Percentiles rank a stretch among this genome's conserved stretches.
These are phyloP conservation scores for Fusarium chlamydosporum DNA, from an alignment of 2,329 filamentous ascomycete species.

Conservation along the genomic window DNA sequence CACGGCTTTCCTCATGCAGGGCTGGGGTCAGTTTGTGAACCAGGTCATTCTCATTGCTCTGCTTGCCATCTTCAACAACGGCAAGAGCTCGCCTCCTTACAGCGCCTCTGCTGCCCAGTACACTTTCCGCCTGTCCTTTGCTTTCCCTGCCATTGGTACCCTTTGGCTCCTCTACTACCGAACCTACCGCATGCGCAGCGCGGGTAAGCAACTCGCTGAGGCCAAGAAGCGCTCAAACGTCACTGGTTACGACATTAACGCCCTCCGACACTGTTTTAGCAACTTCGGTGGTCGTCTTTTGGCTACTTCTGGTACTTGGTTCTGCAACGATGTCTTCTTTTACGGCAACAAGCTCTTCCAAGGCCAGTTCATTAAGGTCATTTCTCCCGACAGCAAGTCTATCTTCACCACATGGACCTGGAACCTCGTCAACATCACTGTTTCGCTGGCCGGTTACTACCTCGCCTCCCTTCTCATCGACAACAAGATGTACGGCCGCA, in stretches of 20 bases:
- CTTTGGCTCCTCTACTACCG: constrained; percentile 97
- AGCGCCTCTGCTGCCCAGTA: constrained; percentile 83
- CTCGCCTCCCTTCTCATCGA: constrained; percentile 89
- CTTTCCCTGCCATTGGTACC: constrained; percentile 89
- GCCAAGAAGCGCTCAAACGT: constrained; percentile 90
- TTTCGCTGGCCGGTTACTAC: constrained; percentile 91
- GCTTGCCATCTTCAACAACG: constrained; percentile 89
- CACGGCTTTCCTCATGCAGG: constrained; percentile 97
- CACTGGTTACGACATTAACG: constrained; percentile 92
- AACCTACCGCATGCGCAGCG: constrained; percentile 92
- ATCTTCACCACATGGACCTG: constrained; percentile 92
- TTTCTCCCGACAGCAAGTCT: constrained; percentile 76
- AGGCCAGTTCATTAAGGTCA: constrained; percentile 86
- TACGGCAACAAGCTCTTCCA: constrained; percentile 99
- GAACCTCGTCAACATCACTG: constrained; percentile 91
- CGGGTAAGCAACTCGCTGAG: constrained; percentile 82
- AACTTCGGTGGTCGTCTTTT: constrained; percentile 90
- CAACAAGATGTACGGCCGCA: constrained; percentile 96
- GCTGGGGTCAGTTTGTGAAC: constrained; percentile 97
- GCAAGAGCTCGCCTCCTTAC: constrained; percentile 81
- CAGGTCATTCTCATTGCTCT: constrained; percentile 89
- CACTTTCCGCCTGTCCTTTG: constrained; percentile 93
- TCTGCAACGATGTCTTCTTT: constrained; percentile 98
- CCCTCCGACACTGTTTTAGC: constrained; percentile 80
- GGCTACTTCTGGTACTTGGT: constrained; percentile 91